Evolutionary conservation across 1,139 yeast genomes (phyloP).

Genomic region (Yamadazyma aaseri): DNA sequence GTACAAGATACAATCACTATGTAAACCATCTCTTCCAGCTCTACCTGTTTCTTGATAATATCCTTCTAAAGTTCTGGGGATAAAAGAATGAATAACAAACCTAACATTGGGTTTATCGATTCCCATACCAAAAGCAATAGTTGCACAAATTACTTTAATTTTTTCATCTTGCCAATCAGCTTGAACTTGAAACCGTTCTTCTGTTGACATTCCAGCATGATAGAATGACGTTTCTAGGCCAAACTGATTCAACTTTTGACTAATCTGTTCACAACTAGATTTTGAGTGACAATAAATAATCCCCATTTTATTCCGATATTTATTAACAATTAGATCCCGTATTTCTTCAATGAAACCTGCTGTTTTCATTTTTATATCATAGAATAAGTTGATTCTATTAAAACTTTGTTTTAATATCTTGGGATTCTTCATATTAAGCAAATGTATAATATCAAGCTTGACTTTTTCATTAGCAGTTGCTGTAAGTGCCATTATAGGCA

Average conservation of each 20-base stretch:
- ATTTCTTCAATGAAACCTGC: slow-evolving; percentile 61
- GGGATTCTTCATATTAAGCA: slow-evolving; percentile 57
- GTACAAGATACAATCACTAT: slow-evolving; percentile 78
- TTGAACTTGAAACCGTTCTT: slow-evolving; percentile 70
- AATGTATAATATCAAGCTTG: slow-evolving; percentile 78
- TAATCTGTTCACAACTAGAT: slow-evolving; percentile 80
- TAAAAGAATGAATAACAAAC: slow-evolving; percentile 83
- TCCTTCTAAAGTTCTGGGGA: slow-evolving; percentile 91
- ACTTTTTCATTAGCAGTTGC: slow-evolving; percentile 97
- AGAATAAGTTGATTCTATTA: slow-evolving; percentile 81
- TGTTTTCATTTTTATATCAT: slow-evolving; percentile 69
- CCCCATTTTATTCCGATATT: slow-evolving; percentile 67
- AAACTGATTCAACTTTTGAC: slow-evolving; percentile 53
- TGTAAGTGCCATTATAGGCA: slow-evolving; percentile 94
- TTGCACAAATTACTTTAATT: slow-evolving; percentile 84
- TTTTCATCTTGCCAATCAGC: slow-evolving; percentile 75
- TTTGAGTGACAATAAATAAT: slow-evolving; percentile 93
- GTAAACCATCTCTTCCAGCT: slow-evolving; percentile 93
- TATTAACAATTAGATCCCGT: slow-evolving; percentile 49
- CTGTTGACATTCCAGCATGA: slow-evolving; percentile 91
- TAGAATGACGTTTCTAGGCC: slow-evolving; percentile 76
- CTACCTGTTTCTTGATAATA: slow-evolving; percentile 99
- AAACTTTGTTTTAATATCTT: slow-evolving; percentile 73
- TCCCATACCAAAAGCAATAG: slow-evolving; percentile 99
- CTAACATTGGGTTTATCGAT: slow-evolving; percentile 95